Conservation (phyloP, 495 filamentous ascomycete species). For the Rostrohypoxylon terebratum region DNA sequence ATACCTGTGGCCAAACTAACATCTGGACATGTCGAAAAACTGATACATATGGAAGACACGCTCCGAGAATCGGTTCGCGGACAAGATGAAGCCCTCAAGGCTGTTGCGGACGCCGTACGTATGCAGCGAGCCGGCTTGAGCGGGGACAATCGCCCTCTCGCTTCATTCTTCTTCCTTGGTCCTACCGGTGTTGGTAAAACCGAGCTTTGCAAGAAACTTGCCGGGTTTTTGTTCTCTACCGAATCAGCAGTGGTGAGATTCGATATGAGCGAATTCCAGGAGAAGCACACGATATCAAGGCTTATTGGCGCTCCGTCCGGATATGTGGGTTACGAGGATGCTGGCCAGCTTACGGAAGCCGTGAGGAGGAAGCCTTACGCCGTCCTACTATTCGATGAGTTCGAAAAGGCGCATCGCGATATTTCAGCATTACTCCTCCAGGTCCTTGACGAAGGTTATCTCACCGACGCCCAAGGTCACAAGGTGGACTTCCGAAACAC, state of each 20-base stretch:
- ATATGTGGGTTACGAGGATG: constrained; percentile 97
- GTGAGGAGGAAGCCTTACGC: constrained; percentile 96
- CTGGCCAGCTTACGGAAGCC: constrained; percentile 95
- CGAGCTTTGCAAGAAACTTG: constrained; percentile 96
- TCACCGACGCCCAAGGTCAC: constrained; percentile 95
- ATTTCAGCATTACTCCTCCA: constrained; percentile 95
- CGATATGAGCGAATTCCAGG: constrained; percentile 98
- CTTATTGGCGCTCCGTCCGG: constrained; percentile 93
- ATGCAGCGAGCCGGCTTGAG: constrained; percentile 94
- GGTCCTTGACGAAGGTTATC: constrained; percentile 94
- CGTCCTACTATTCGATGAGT: constrained; percentile 94
- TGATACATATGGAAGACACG: constrained; percentile 94
- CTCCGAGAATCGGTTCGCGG: constrained; percentile 87
- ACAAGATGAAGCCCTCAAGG: constrained; percentile 91
- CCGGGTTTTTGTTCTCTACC: constrained; percentile 90
- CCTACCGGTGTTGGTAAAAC: constrained; percentile 98
- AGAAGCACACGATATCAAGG: constrained; percentile 94
- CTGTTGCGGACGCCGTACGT: constrained; percentile 91
- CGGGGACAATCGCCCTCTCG: constrained; percentile 89
- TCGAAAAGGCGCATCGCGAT: constrained; percentile 96
- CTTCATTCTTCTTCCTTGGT: constrained; percentile 97
- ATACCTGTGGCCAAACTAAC: constrained; percentile 93
- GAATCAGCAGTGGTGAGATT: constrained; percentile 91
- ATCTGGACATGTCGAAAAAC: constrained; percentile 88
- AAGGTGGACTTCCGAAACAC: constrained; percentile 97